phyloP scores from a whole-genome alignment of 257 asterid genomes.

The Echites panduratus region DNA sequence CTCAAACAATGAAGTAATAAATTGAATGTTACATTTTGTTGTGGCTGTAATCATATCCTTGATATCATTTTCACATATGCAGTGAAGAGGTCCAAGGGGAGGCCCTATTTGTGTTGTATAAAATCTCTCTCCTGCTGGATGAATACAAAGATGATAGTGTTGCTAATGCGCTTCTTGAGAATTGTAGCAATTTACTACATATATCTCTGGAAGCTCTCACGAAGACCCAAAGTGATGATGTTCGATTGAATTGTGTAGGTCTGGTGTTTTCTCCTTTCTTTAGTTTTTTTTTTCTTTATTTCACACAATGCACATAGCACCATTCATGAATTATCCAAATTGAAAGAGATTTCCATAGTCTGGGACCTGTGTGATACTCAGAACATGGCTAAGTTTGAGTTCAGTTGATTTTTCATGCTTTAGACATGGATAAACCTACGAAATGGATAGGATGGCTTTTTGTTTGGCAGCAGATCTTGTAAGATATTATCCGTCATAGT shows the following conservation, averaged over 20 bases:
- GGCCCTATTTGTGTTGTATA: conserved; percentile 72
- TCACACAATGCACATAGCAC: neutral
- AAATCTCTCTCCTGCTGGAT: conserved; percentile 47
- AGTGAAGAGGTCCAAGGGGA: conserved; percentile 95
- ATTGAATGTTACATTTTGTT: conserved; percentile 11
- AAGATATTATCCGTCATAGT: neutral
- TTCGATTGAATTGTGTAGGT: conserved; percentile 86
- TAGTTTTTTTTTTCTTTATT: too few species aligned
- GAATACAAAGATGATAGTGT: conserved; percentile 38
- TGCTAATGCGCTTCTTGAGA: conserved; percentile 38
- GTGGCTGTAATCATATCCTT: conserved; percentile 9
- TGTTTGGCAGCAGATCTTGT: too few species aligned
- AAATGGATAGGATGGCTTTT: neutral
- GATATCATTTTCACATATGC: conserved; percentile 23
- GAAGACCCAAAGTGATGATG: conserved; percentile 86
- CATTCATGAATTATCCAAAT: neutral
- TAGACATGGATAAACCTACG: neutral
- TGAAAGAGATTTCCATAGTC: neutral
- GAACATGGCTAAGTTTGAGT: neutral
- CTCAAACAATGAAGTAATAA: conserved; percentile 18
- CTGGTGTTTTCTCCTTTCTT: neutral
- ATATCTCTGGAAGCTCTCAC: conserved; percentile 66
- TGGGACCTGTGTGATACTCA: neutral
- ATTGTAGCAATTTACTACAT: conserved; percentile 58
- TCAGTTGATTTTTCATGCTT: neutral